A percentile compares a stretch with the other conserved stretches of the same genome.
Evolutionary conservation across 257 asterid species (phyloP).

Genomic region (Solanum infundibuliforme): DNA sequence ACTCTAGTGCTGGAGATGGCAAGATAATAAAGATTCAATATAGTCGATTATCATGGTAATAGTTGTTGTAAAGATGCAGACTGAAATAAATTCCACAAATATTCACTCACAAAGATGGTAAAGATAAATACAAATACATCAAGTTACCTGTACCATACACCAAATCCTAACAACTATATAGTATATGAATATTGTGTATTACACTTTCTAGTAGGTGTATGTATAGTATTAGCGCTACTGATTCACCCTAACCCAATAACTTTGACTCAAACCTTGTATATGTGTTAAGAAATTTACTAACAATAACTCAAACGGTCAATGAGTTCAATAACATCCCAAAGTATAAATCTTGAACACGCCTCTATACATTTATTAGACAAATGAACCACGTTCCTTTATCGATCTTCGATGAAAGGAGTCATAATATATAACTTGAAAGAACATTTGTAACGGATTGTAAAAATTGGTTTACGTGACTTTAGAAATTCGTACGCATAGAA

Average conservation of each 20-base stretch:
- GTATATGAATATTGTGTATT: neutral
- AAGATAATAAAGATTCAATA: neutral
- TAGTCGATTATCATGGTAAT: neutral
- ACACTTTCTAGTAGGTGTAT: neutral
- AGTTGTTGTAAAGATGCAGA: neutral
- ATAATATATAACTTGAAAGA: neutral
- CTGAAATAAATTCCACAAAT: neutral
- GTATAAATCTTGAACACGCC: neutral
- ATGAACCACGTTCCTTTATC: neutral
- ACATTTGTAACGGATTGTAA: neutral
- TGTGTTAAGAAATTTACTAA: no score
- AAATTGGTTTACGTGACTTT: neutral
- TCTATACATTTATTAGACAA: neutral
- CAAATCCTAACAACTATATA: neutral
- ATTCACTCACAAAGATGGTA: neutral
- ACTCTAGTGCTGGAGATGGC: neutral
- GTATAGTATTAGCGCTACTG: no score
- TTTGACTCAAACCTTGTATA: neutral
- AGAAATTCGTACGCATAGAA: neutral
- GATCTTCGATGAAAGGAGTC: neutral
- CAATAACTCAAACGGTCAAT: neutral
- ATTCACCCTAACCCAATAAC: neutral
- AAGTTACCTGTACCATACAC: neutral
- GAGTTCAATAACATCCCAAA: neutral
- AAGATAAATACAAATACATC: neutral